Evolutionary conservation across 495 filamentous ascomycete species (phyloP), one percentile per base, ranked within the genome.

Genomic region (Parachaetomium inaequale): DNA sequence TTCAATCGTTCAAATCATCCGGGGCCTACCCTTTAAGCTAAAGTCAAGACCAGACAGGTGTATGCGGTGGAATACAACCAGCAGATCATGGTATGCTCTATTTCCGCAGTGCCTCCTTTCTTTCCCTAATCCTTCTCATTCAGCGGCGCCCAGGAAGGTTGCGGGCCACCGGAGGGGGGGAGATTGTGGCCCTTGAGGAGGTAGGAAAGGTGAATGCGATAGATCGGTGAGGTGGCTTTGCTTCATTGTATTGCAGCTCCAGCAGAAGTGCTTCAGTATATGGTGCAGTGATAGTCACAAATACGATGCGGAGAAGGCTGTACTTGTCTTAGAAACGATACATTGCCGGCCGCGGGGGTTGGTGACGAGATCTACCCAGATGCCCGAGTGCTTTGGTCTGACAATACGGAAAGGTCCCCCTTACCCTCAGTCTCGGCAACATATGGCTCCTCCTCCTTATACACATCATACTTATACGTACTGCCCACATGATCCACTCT

Each of bases 381-480:
- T n/a, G n/a, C n/a, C n/a, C n/a, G n/a, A n/a, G n/a, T n/a, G n/a
- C n/a, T n/a, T n/a, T n/a, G n/a, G n/a, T n/a, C n/a, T n/a, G n/a
- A n/a, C n/a, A n/a, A n/a, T n/a, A n/a, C n/a, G n/a, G n/a, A n/a
- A n/a, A n/a, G n/a, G n/a, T n/a, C n/a, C n/a, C n/a, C n/a, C n/a
- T n/a, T n/a, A n/a, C n/a, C n/a, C n/a, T n/a, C n/a, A n/a, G n/a
- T n/a, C n/a, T n/a, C n/a, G n/a, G n/a, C 40, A n/a, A 62, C 63
- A 66, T 73, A 74, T 17, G 75, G 69, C 34, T 55, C 47, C 29
- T 84, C 81, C 65, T 85, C 83, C 64, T 78, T 67, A 61, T 85
- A 85, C 43, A 80, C 77, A 61, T 83, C 76, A 63, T 84, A 87
- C 65, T 83, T 84, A 66, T 85, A 87, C 62, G 56, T 64, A 59